These are phyloP conservation scores for Boeremia lycopersici DNA, from an alignment of 2,329 filamentous ascomycete species.

Conservation along the genomic window DNA sequence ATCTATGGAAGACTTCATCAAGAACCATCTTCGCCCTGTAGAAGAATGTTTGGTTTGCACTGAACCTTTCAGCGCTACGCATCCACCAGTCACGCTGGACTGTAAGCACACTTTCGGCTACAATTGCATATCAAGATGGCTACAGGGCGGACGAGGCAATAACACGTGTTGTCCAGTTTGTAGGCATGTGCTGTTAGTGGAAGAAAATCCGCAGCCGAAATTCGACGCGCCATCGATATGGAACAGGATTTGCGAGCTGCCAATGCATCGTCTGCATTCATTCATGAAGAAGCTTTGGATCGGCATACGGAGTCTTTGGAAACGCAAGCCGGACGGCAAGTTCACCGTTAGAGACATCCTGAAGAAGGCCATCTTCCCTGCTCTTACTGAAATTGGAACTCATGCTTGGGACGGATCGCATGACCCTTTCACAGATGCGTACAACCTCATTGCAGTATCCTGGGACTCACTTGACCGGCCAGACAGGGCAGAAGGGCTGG, in stretches of 20 bases:
- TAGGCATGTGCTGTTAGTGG: conserved; percentile 27
- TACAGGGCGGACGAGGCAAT: conserved; percentile 30
- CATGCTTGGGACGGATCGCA: conserved; percentile 2
- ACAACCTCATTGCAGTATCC: conserved; percentile 31
- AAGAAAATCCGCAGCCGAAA: conserved; percentile 4
- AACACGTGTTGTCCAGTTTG: conserved; percentile 37
- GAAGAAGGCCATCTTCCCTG: conserved; percentile 28
- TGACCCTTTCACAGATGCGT: conserved; percentile 28
- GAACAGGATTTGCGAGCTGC: conserved; percentile 33
- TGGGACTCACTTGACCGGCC: conserved; percentile 37
- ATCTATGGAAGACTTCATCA: conserved; percentile 35
- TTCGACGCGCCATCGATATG: conserved; percentile 35
- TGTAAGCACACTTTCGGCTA: conserved; percentile 44
- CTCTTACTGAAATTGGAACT: conserved; percentile 18
- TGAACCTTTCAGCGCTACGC: conserved; percentile 30
- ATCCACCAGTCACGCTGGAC: conserved; percentile 37
- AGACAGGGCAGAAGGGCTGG: conserved; percentile 29
- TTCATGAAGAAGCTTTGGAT: conserved; percentile 32
- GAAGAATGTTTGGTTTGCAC: conserved; percentile 37
- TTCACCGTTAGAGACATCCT: conserved; percentile 31
- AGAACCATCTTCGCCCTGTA: conserved; percentile 32
- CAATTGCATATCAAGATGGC: conserved; percentile 37
- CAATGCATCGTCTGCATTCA: conserved; percentile 22
- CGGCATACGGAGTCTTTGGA: conserved; percentile 28
- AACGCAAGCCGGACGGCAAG: conserved; percentile 18